Percentiles rank a stretch among this genome's conserved stretches.
phyloP scores from a whole-genome alignment of 23 red algal genomes.

The Gracilaria domingensis region DNA sequence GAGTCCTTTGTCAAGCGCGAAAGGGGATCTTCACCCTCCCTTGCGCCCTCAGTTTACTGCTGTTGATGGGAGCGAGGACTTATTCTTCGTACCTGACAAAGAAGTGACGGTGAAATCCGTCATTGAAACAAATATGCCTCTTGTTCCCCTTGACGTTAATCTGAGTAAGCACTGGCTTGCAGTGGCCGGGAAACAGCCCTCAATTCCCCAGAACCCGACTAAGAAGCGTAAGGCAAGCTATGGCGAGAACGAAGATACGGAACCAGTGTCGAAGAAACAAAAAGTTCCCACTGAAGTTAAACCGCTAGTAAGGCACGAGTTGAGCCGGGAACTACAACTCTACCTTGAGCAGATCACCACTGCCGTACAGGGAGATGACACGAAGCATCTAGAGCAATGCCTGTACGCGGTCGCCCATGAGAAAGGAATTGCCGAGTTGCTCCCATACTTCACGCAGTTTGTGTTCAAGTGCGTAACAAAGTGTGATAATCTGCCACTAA shows the following conservation, averaged over 20 bases:
- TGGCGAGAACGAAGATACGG: not conserved
- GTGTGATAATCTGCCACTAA: constrained; percentile 32
- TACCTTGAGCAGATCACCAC: constrained; percentile 83
- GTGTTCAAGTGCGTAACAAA: constrained; percentile 58
- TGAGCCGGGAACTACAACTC: constrained; percentile 90
- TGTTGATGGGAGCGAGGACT: constrained; percentile 49
- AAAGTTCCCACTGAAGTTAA: constrained; percentile 54
- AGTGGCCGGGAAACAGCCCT: constrained; percentile 85
- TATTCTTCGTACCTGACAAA: constrained; percentile 82
- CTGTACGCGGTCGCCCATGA: constrained; percentile 79
- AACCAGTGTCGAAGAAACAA: constrained; percentile 1
- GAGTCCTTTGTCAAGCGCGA: not conserved
- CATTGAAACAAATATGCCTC: constrained; percentile 73
- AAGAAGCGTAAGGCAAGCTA: not conserved
- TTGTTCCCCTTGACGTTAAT: constrained; percentile 72
- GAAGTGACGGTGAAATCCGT: constrained; percentile 74
- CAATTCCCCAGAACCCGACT: constrained; percentile 86
- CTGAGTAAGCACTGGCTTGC: constrained; percentile 93
- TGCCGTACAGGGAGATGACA: constrained; percentile 65
- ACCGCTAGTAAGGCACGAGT: constrained; percentile 76
- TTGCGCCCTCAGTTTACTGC: constrained; percentile 63
- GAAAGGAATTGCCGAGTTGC: constrained; percentile 83
- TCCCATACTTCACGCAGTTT: constrained; percentile 94
- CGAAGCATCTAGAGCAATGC: constrained; percentile 67
- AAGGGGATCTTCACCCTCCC: not conserved